These are phyloP conservation scores for Nidula niveotomentosa DNA, from an alignment of 1,284 basidiomycete genomes.

Conservation along the genomic window DNA sequence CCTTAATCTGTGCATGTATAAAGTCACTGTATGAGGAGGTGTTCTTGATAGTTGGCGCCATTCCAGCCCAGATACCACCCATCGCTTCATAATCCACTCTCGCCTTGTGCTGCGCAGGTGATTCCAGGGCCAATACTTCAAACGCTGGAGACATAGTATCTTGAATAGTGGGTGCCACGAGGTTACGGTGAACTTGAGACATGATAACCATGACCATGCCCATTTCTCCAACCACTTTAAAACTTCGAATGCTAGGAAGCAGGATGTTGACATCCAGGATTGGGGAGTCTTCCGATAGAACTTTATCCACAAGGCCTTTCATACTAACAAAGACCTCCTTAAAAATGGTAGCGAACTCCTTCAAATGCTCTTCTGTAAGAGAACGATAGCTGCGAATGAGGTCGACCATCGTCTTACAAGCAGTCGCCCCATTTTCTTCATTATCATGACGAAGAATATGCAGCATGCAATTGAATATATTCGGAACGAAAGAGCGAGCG, in stretches of 20 bases:
- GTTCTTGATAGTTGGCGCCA: conserved; percentile 80
- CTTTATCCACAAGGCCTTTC: conserved; percentile 72
- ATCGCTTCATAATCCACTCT: conserved; percentile 79
- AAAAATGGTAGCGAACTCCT: conserved; percentile 80
- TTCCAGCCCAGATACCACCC: conserved; percentile 85
- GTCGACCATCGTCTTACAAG: conserved; percentile 94
- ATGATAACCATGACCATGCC: conserved; percentile 93
- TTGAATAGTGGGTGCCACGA: conserved; percentile 72
- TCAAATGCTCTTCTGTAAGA: conserved; percentile 78
- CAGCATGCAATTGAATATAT: conserved; percentile 79
- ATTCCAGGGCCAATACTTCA: conserved; percentile 76
- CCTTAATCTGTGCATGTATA: conserved; percentile 93
- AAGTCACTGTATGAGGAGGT: conserved; percentile 84
- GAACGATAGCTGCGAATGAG: conserved; percentile 66
- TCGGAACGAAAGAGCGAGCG: conserved; percentile 68
- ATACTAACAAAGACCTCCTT: conserved; percentile 82
- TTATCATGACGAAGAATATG: conserved; percentile 89
- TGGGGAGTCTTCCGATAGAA: conserved; percentile 68
- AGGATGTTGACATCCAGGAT: conserved; percentile 55
- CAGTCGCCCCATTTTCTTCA: conserved; percentile 92
- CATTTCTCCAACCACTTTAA: conserved; percentile 95
- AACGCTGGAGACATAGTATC: conserved; percentile 78
- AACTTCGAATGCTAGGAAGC: conserved; percentile 79
- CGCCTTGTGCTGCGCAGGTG: conserved; percentile 85
- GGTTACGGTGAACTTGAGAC: conserved; percentile 77